A percentile compares a stretch with the other conserved stretches of the same genome.
Evolutionary conservation across 2,329 filamentous ascomycete genomes (phyloP).

Genomic region (Colletotrichum sp.): DNA sequence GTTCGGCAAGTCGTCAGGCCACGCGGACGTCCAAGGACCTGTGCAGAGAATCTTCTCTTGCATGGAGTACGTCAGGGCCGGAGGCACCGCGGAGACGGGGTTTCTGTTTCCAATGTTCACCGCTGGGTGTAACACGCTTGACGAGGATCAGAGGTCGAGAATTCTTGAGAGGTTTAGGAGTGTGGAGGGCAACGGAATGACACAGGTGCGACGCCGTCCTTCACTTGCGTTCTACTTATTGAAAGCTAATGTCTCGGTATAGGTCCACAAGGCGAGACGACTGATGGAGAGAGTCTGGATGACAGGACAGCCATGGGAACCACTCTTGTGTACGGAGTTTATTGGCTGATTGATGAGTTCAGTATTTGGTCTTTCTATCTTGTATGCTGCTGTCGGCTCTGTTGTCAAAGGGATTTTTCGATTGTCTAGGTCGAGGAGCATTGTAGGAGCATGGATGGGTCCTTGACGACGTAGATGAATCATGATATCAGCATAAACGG

Average conservation of each 20-base stretch:
- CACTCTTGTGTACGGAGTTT: slow-evolving; percentile 70
- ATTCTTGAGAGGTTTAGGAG: slow-evolving; percentile 70
- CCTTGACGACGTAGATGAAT: not conserved
- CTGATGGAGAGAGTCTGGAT: slow-evolving; percentile 75
- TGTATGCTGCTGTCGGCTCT: not conserved
- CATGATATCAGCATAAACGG: not conserved
- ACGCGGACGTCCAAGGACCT: slow-evolving; percentile 66
- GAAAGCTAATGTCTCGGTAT: not conserved
- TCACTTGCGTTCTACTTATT: not conserved
- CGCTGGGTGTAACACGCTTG: slow-evolving; percentile 75
- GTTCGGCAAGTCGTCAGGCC: slow-evolving; percentile 62
- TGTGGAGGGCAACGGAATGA: slow-evolving; percentile 78
- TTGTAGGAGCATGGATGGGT: not conserved
- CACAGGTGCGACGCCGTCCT: slow-evolving; percentile 60
- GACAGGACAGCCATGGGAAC: slow-evolving; percentile 72
- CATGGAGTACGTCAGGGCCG: slow-evolving; percentile 65
- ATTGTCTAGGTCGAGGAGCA: not conserved
- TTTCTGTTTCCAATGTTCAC: slow-evolving; percentile 84
- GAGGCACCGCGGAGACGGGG: slow-evolving; percentile 76
- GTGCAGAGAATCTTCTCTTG: slow-evolving; percentile 68
- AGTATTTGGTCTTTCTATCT: not conserved
- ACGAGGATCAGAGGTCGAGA: slow-evolving; percentile 58
- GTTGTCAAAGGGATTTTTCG: not conserved
- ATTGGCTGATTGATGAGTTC: slow-evolving; percentile 55
- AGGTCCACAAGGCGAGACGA: slow-evolving; percentile 64